phyloP scores from a whole-genome alignment of 768 basidiomycete species.

The Hericium erinaceus region DNA sequence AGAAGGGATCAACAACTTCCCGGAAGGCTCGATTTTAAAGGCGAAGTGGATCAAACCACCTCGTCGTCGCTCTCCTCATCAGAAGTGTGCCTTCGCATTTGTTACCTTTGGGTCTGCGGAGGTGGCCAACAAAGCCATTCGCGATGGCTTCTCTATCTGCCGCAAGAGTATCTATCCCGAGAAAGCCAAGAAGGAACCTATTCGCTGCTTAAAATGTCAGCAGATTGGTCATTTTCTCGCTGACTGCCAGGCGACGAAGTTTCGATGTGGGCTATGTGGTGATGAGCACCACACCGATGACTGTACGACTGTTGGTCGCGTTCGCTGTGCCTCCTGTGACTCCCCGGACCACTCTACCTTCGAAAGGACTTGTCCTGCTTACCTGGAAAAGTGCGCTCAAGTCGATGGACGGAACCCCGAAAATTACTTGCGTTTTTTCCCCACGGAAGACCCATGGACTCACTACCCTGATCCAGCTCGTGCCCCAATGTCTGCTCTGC shows the following conservation, averaged over 20 bases:
- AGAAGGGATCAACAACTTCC: not conserved
- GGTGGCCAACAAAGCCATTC: not conserved
- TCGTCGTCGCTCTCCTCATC: not conserved
- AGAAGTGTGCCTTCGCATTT: not conserved
- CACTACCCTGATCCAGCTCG: not conserved
- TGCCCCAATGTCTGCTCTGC: not conserved
- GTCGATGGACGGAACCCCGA: constrained; percentile 6
- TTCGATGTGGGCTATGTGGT: constrained; percentile 7
- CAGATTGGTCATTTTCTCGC: constrained; percentile 6
- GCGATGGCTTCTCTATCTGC: not conserved
- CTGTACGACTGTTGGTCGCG: not conserved
- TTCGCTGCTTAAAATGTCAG: not conserved
- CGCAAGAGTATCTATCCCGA: not conserved
- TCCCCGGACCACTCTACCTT: constrained; percentile 1
- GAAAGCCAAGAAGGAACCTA: not conserved
- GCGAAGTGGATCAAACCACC: not conserved
- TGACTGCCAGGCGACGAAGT: not conserved
- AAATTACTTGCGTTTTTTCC: constrained; percentile 15
- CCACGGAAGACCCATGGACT: constrained; percentile 12
- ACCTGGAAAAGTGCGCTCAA: not conserved
- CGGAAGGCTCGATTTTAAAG: not conserved
- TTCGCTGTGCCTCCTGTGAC: not conserved
- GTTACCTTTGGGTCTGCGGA: not conserved
- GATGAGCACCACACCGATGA: constrained; percentile 11
- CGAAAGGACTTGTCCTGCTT: constrained; percentile 7